These are phyloP conservation scores for Tulasnella sp. DNA, from an alignment of 768 basidiomycete species.

Conservation along the genomic window DNA sequence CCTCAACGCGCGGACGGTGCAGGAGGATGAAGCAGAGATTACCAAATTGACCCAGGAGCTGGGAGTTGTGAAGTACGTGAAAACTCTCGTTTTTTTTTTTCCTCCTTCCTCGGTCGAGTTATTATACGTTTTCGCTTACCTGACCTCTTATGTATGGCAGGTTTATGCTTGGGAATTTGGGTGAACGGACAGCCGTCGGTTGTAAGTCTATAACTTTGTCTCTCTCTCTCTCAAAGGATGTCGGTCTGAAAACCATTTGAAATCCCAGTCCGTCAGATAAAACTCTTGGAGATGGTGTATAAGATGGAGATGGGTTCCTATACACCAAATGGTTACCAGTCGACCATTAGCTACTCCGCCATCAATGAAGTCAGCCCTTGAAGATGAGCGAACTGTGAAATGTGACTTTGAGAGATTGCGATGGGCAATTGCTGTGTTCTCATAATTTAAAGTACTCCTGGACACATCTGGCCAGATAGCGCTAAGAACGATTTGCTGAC, in stretches of 20 bases:
- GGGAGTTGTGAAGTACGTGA: background rate
- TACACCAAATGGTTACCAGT: too few relatives aligned
- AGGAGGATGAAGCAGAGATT: background rate
- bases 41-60: background rate
- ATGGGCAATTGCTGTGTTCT: too few relatives aligned
- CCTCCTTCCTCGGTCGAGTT: background rate
- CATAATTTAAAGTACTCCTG: too few relatives aligned
- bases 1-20: background rate
- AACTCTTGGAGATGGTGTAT: constrained; percentile 2
- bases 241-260: background rate
- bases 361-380: too few relatives aligned
- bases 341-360: too few relatives aligned
- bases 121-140: background rate
- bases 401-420: too few relatives aligned
- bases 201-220: background rate
- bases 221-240: background rate
- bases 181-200: background rate
- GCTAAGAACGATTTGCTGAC: too few relatives aligned
- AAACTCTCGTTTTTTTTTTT: background rate
- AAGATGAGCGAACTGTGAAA: too few relatives aligned
- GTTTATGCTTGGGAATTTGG: background rate
- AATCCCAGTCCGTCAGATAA: background rate
- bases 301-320: background rate
- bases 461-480: too few relatives aligned
- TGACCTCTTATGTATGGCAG: background rate